Evolutionary conservation across 2,329 filamentous ascomycete species (phyloP), one percentile per base, ranked within the genome.

Genomic region (Aspergillus sp.): DNA sequence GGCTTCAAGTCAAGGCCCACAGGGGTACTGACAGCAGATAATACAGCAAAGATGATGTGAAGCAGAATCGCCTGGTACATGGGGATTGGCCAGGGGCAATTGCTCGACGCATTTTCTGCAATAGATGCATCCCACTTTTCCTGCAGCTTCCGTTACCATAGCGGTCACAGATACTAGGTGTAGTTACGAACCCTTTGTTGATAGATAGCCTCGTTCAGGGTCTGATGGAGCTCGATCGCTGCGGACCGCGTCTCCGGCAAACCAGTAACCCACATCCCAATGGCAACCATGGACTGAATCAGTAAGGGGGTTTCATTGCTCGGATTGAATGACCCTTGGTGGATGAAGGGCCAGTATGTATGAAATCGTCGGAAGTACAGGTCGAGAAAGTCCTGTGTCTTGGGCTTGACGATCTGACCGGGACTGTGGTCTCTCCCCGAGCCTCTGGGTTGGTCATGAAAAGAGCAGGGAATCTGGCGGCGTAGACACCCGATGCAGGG

Each of bases 31-130:
- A 51, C 24, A 11, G 50, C 51, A 3, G 26, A 35, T 0, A 62
- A 32, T 1, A 64, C 17, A 20, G 65, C 52, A 46, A 68, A 65
- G 13, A 70, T 64, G 7, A 66, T 55, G 48, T 69, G 62, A 1
- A 70, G 49, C 14, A 70, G 46, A 22, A 70, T 65, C 13, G 64
- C 63, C 55, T 70, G 67, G 19, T 68, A 70, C 7, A 58, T 66
- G 2, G 67, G 50, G 8, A 70, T 59, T n/a, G 67, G 67, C 62
- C 65, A 69, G 17, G 43, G 40, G n/a, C 52, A 62, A 17, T 20
- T 24, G 38, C 45, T 52, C 9, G 52, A 60, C 5, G 36, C 51
- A 9, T 17, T 49, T 1, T 56, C 42, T 42, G 30, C 17, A 19
- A 44, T 44, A 2, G 60, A 56, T 6, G 50, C 56, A 52, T 65